Evolutionary conservation across 176 grass and related monocot genomes (phyloP), one percentile per base, ranked within the genome.

Genomic region (Aegilops bicornis): DNA sequence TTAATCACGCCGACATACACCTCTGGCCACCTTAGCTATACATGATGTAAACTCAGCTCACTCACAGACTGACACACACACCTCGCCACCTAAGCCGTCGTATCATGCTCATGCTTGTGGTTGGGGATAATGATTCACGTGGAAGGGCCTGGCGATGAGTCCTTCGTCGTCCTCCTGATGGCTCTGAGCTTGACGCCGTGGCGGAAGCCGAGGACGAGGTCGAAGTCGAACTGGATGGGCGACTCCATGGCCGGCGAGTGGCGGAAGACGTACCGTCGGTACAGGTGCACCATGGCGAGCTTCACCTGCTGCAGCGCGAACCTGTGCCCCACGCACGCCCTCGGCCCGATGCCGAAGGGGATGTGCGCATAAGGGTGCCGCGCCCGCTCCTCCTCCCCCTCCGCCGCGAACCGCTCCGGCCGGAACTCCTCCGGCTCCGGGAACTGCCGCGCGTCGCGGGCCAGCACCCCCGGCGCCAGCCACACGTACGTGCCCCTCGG

Each of bases 231-330:
- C 89, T 99, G 87, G 50, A 94, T 82, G 19, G 97, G 92, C 15
- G 90, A 88, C 81, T 97, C 89, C 94, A 96, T 99, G 29, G 64
- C 82, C 32, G 85, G 89, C 32, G 97, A 99, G 83, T 91, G 97
- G 19, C 87, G 73, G 73, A 76, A 76, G 25, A 76, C 15, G 43
- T 52, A 76, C 7, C 43, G 73, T 25, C 43, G 92, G 76, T 99
- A 96, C 68, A 99, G 82, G 84, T 73, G 71, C 31, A 99, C 83
- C 71, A 91, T 76, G 70, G 94, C 84, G 36, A 99, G 89, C 90
- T 99, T 99, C 60, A 99, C 86, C 85, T 99, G 82, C 59, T 94
- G 97, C 76, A 99, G 74, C 35, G 97, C 92, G 86, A 99, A 99
- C 70, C 85, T 92, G 86, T 94, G 92, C 2, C 94, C 97, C 50